Base-by-base conservation (phyloP, 257 asterid species). In the Nicotiana sylvestris region DNA sequence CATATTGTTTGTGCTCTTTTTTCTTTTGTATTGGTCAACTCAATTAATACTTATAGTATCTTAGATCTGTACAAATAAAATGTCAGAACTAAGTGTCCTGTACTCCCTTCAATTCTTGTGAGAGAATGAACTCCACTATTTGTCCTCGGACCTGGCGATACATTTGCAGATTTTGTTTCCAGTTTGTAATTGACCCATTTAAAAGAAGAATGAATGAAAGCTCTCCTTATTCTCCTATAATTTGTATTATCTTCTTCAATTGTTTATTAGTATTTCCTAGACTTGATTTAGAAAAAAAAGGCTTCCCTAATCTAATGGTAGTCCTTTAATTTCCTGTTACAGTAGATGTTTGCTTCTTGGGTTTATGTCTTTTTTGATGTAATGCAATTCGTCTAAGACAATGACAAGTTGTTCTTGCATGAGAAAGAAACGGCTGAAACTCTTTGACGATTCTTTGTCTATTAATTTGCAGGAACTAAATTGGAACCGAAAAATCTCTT, bases 1-100 rank as follows among this genome's bases (percentile, higher is more conserved):
- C 18, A 69, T 21, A 74, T 74, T 12, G 51, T 49, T 49, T 74
- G 78, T 70, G 35, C 21, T 21, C 32, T 16, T 21, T 39, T 6
- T 39, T 53, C 12, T 0, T 15, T 13, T 70, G 2, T 43, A 8
- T 43, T 43, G 12, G 51, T 43, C 9, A 43, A 8, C 51, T 43
- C 12, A 9, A 43, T 43, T 43, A 9, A 9, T 9, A 3, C 51
- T 43, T 43, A 43, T 43, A 8, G 51, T 43, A 43, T 43, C 78
- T 3, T 74, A 74, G 62, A 49, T 1, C 60, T 76, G 80, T 76
- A 51, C 80, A 76, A 76, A 76, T 76, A 76, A 76, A 76, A 27
- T 76, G 46, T 74, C 80, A 74, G 27, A 74, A 74, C 53, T 61
- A 51, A 27, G 80, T 51, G 4, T 74, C 80, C 53, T 39, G 53